Percentiles rank a stretch among this genome's conserved stretches.
Conservation (phyloP, 2,329 filamentous ascomycete genomes). For the Ascochyta viciae-villosae region DNA sequence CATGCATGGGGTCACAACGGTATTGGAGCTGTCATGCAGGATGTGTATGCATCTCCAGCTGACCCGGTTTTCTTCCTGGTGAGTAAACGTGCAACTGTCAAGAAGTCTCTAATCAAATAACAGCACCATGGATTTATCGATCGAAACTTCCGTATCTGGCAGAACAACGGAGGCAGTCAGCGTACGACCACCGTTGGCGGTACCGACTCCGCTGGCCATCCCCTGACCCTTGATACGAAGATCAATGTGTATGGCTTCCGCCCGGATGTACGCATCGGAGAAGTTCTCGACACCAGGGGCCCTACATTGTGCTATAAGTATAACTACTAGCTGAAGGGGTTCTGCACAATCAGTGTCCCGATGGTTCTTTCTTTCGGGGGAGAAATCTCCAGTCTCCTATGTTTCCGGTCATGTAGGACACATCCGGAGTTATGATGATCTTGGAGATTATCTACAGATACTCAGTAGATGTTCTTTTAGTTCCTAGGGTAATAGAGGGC, state of each 20-base stretch:
- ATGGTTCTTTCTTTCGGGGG: no score
- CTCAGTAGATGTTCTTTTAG: no score
- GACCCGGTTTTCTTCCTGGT: conserved; percentile 36
- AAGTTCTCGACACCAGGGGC: conserved; percentile 38
- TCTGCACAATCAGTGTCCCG: no score
- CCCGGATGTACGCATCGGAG: conserved; percentile 35
- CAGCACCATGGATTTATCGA: conserved; percentile 55
- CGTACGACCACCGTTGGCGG: conserved; percentile 50
- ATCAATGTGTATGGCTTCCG: conserved; percentile 37
- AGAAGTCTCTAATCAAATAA: background rate
- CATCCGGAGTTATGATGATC: no score
- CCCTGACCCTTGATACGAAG: conserved; percentile 38
- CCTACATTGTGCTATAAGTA: conserved; percentile 45
- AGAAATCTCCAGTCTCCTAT: no score
- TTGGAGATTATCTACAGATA: no score
- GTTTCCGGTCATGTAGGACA: no score
- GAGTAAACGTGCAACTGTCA: no score
- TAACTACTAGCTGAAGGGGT: conserved; percentile 32
- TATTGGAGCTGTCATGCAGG: conserved; percentile 45
- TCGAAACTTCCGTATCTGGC: conserved; percentile 60
- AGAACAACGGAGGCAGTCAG: conserved; percentile 38
- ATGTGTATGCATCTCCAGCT: conserved; percentile 41
- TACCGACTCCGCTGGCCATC: conserved; percentile 37
- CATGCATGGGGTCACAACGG: conserved; percentile 48
- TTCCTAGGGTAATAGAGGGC: no score